Base-by-base conservation (phyloP, 164 flowering plant genomes). In the Macadamia tetraphylla region DNA sequence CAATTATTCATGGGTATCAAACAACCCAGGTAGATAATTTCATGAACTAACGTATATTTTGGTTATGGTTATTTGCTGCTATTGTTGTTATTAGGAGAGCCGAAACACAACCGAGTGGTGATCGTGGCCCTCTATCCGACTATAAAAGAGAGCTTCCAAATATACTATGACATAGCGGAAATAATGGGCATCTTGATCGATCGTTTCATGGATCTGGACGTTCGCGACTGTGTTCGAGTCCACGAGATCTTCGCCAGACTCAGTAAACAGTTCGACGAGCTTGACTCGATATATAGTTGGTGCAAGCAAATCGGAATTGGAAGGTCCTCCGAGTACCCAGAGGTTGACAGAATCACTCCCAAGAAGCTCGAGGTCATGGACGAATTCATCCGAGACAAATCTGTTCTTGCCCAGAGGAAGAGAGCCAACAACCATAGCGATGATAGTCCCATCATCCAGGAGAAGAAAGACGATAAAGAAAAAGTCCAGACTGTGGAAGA, bases 181-280 rank as follows among this genome's bases (percentile, higher is more conserved):
- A 81, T 81, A n/a, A 68, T 90, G 74, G 83, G 83, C 5, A 71
- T 89, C 69, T 70, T 92, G 80, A 82, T 92, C 31, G 97, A 94
- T 46, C 81, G 85, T 58, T 94, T 94, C 76, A 84, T 86, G 78
- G 92, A 88, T 42, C 78, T 94, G 71, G 90, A 86, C 67, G 75
- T 88, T 48, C 66, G 81, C 0, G 90, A 88, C 46, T 88, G 92
- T 49, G 84, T 81, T 1, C 92, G 85, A 74, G 88, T 92, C 0
- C 81, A 76, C 29, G 91, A 88, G 35, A 88, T 87, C 9, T 92
- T 89, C 70, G 74, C 75, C 9, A 84, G 91, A 14, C 72, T 87
- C 0, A 78, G 87, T 0, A 92, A 94, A 78, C 96, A 90, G 78
- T 89, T 87, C 49, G 97, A 88, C 60, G 98, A 94, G 80, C 77